Evolutionary conservation across 495 filamentous ascomycete genomes (phyloP), one percentile per base, ranked within the genome.

Genomic region (Penicillium egyptiacum): DNA sequence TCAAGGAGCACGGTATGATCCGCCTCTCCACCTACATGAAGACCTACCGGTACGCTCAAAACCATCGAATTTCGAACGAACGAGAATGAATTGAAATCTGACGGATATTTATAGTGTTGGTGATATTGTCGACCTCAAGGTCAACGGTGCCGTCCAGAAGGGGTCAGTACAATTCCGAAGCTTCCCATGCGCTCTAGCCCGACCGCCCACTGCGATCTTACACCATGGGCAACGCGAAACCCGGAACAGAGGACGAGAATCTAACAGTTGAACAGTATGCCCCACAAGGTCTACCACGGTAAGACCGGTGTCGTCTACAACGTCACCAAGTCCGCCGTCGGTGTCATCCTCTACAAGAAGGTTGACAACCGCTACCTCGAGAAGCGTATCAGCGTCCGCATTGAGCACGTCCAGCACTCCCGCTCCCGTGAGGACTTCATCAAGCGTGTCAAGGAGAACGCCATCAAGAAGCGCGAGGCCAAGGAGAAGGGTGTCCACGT

Each of bases 221-320:
- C 22, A 39, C 26, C 25, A 56, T 23, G 23, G 19, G 49, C 46
- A 41, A 48, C 47, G 42, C 41, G 47, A 53, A 49, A 30, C 46
- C 44, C 16, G 35, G 7, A 37, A 51, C 54, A 50, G 50, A 63
- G 51, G 33, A 52, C 63, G 5, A 58, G 44, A 59, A 69, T 75
- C 72, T 73, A 61, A 70, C 26, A 37, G 54, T 57, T 60, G 60
- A 53, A 64, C 72, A 93, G 90, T 82, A 93, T 96, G 91, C 92
- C 93, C 68, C 90, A 93, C 88, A 97, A 97, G 84, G 88, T 96
- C 80, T 96, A 95, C 87, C 92, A 96, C 82, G 92, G 92, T 69
- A 96, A 96, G 88, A 97, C 92, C 61, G 92, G 92, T 72, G 89
- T 97, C 67, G 81, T 97, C 81, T 96, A 96, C 86, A 97, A 96